Conservation (phyloP, 2,329 filamentous ascomycete genomes). For the Aspergillus eucalypticola region DNA sequence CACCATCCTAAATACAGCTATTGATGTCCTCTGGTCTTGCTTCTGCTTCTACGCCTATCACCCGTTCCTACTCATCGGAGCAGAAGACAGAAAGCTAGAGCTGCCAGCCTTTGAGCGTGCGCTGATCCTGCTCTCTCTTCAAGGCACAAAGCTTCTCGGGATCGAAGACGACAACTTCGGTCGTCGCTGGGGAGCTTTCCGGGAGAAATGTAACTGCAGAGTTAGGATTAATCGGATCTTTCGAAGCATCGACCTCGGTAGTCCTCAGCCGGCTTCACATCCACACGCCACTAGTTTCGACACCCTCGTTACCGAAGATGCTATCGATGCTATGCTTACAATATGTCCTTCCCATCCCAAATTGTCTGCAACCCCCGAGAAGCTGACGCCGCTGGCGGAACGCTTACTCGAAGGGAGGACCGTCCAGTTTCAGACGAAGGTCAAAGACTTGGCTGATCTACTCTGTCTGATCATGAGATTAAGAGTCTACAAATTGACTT, state of each 20-base stretch:
- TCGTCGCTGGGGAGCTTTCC: background rate
- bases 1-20: background rate
- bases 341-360: background rate
- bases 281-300: background rate
- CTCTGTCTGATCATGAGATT: background rate
- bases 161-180: background rate
- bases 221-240: background rate
- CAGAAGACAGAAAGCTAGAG: background rate
- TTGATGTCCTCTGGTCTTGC: constrained; percentile 2
- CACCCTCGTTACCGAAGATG: background rate
- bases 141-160: background rate
- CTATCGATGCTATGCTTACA: background rate
- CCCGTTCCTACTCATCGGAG: background rate
- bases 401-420: background rate
- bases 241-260: background rate
- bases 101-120: constrained; percentile 1
- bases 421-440: background rate
- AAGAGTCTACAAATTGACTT: background rate
- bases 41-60: constrained; percentile 3
- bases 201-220: background rate
- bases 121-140: background rate
- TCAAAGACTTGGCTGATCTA: background rate
- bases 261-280: background rate
- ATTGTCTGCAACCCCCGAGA: background rate
- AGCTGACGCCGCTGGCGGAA: background rate